phyloP scores from a whole-genome alignment of 1,284 basidiomycete genomes.

The Coniferiporia sulphurascens region DNA sequence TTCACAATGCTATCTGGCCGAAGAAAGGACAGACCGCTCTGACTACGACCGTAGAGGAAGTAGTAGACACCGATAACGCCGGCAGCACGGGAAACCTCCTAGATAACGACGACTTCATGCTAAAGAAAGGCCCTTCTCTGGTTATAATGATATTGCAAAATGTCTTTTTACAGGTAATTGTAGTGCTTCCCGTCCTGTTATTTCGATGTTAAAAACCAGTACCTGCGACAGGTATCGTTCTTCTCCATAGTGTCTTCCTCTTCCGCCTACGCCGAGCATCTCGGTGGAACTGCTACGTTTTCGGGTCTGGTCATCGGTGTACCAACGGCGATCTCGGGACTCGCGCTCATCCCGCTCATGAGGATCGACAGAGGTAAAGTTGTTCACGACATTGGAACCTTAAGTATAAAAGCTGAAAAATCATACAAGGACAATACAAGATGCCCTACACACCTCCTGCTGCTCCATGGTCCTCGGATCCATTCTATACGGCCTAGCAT shows the following conservation, averaged over 20 bases:
- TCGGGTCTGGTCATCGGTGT: slow-evolving; percentile 68
- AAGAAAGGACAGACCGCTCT: background rate
- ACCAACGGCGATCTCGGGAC: slow-evolving; percentile 52
- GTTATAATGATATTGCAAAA: slow-evolving; percentile 41
- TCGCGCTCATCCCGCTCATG: slow-evolving; percentile 54
- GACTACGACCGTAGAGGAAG: background rate
- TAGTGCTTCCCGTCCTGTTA: background rate
- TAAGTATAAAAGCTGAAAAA: background rate
- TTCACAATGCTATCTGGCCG: background rate
- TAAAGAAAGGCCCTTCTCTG: slow-evolving; percentile 41
- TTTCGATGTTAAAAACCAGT: too few relatives aligned
- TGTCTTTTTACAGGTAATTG: slow-evolving; percentile 42
- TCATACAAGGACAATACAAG: slow-evolving; percentile 44
- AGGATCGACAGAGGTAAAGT: slow-evolving; percentile 48
- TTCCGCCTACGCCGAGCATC: slow-evolving; percentile 52
- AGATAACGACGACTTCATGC: slow-evolving; percentile 39
- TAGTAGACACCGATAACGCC: background rate
- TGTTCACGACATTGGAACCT: background rate
- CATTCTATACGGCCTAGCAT: slow-evolving; percentile 42
- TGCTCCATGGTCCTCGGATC: slow-evolving; percentile 38
- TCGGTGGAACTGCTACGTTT: slow-evolving; percentile 63
- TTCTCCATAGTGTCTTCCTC: slow-evolving; percentile 67
- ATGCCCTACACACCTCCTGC: slow-evolving; percentile 41
- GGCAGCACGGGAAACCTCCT: background rate
- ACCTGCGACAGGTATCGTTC: slow-evolving; percentile 47